Percentiles rank a stretch among this genome's conserved stretches.
phyloP scores from a whole-genome alignment of 129 eudicot species.

The carrot (Daucus carota) region DNA sequence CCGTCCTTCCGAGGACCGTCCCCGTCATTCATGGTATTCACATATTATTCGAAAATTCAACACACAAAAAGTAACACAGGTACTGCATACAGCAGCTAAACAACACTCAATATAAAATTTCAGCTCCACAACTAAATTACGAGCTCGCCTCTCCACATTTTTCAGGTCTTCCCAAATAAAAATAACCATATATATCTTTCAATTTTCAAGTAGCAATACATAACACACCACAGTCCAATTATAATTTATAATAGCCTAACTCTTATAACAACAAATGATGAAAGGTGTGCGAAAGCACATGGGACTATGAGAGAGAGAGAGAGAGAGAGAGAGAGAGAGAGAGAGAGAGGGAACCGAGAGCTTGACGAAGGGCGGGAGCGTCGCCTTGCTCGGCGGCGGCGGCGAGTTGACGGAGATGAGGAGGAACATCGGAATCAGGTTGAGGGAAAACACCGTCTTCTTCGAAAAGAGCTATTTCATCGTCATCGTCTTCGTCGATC shows the following conservation, averaged over 20 bases:
- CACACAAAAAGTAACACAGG: not conserved
- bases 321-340: not conserved
- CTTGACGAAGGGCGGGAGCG: slow-evolving; percentile 50
- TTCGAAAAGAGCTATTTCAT: slow-evolving; percentile 42
- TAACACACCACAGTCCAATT: not conserved
- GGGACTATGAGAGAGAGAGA: not conserved
- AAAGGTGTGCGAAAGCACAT: not conserved
- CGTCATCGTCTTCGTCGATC: slow-evolving; percentile 52
- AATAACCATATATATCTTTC: not conserved
- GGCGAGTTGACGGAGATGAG: slow-evolving; percentile 68
- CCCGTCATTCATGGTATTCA: not conserved
- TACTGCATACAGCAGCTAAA: no score
- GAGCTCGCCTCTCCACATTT: not conserved
- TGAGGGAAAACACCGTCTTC: slow-evolving; percentile 46
- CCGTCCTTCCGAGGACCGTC: no score
- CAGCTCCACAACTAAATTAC: not conserved
- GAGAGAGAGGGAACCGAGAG: slow-evolving; percentile 43
- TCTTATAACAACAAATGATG: not conserved
- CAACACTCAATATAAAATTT: not conserved
- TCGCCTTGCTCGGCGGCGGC: slow-evolving; percentile 75
- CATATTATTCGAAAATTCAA: no score
- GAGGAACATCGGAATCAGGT: slow-evolving; percentile 60
- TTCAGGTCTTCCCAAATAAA: not conserved
- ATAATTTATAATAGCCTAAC: not conserved
- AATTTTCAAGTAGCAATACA: not conserved